These are phyloP conservation scores for Mortierella polycephala DNA, from an alignment of 371 early-diverging fungal species.

Conservation along the genomic window DNA sequence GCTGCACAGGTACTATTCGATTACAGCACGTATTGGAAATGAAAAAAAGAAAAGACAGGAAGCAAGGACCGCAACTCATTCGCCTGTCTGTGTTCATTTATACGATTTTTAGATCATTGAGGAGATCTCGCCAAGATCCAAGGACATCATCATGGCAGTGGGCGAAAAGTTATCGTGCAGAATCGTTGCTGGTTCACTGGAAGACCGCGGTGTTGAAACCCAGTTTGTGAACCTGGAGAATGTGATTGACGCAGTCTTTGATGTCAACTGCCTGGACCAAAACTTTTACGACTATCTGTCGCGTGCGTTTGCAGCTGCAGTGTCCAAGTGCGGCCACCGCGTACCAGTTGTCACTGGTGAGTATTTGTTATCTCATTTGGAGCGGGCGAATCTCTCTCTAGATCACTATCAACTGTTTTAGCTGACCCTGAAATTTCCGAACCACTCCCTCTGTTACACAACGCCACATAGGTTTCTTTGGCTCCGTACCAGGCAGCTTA, in stretches of 20 bases:
- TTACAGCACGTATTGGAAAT: too few species aligned
- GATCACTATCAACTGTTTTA: background rate
- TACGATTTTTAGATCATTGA: slow-evolving; percentile 77
- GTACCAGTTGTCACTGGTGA: slow-evolving; percentile 87
- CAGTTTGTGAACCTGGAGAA: slow-evolving; percentile 87
- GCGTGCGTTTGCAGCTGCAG: slow-evolving; percentile 69
- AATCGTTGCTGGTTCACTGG: slow-evolving; percentile 86
- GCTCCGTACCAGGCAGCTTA: slow-evolving; percentile 94
- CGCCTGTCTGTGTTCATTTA: background rate
- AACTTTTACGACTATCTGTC: slow-evolving; percentile 92
- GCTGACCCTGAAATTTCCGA: slow-evolving; percentile 4
- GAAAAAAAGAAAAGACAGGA: background rate
- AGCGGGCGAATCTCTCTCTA: background rate
- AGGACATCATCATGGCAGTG: slow-evolving; percentile 93
- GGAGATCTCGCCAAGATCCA: slow-evolving; percentile 95
- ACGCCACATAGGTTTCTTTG: slow-evolving; percentile 83
- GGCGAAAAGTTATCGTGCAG: slow-evolving; percentile 95
- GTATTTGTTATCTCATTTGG: background rate
- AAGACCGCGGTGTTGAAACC: slow-evolving; percentile 86
- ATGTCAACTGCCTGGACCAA: slow-evolving; percentile 83
- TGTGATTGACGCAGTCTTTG: slow-evolving; percentile 83
- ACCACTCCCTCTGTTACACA: background rate
- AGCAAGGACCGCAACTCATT: background rate
- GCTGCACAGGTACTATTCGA: slow-evolving; percentile 84
- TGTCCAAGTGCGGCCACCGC: slow-evolving; percentile 71